Base-by-base conservation (phyloP, 1,284 basidiomycete genomes). In the Erythrobasidium hasegawianum region DNA sequence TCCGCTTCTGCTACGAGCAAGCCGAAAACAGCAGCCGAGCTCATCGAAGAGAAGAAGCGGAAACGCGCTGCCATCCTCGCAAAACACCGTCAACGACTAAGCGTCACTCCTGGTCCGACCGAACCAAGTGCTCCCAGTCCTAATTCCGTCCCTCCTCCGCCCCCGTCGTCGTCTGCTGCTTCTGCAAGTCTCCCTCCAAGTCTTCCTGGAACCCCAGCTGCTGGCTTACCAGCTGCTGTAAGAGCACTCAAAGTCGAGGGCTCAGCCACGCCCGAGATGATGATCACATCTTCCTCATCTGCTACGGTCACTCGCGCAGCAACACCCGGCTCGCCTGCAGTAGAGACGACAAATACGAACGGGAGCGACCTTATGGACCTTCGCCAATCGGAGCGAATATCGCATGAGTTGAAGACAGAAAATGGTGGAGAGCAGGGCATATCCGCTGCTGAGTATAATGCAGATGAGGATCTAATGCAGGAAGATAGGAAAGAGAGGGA, bases 51-150 rank as follows among this genome's bases (percentile, higher is more conserved):
- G 64, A 83, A 90, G n/a, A 83, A 87, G 33, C 86, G 87, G 26
- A 87, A 85, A 72, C 85, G 91, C 43, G 86, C 86, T 71, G 90
- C 88, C 22, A 92, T 96, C 60, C 80, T 91, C 68, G 90, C 90
- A 64, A 92, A 89, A 77, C 89, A 92, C 77, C 67, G 78, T n/a
- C 70, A 74, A 7, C 72, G 71, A 40, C 64, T 71, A 13, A 64
- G 18, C 22, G 24, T 58, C 61, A 64, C 74, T 8, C 27, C 62
- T 13, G 50, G 64, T 16, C 65, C 67, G 26, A 61, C 60, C 56
- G 69, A 2, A 24, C 64, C 60, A 24, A 45, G 26, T 14, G 29
- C 33, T 27, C 39, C 53, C 29, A 33, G 33, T 33, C 33, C 33
- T 33, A n/a, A n/a, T n/a, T n/a, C n/a, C n/a, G 33, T 33, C 11